phyloP scores from a whole-genome alignment of 371 early-diverging fungal genomes.

The Mucor racemosus region DNA sequence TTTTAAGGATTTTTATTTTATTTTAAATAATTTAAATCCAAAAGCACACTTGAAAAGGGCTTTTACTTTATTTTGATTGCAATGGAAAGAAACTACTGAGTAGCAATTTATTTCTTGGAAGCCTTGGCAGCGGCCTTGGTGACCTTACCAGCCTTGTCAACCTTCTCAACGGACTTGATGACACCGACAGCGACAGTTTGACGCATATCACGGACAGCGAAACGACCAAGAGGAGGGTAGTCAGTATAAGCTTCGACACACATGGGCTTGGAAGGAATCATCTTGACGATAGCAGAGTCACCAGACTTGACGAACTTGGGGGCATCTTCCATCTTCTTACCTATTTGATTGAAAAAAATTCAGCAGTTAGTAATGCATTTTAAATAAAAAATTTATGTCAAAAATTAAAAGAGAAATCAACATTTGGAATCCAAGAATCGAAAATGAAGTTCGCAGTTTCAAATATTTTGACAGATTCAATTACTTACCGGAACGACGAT shows the following conservation, averaged over 20 bases:
- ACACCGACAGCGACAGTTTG: slow-evolving; percentile 95
- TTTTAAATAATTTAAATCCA: neutral
- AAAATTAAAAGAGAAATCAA: neutral
- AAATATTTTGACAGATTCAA: slow-evolving; percentile 21
- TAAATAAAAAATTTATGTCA: neutral
- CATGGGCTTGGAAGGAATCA: slow-evolving; percentile 95
- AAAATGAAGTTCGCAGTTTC: neutral
- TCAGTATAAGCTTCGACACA: slow-evolving; percentile 94
- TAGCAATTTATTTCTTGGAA: slow-evolving; percentile 71
- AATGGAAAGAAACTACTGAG: neutral
- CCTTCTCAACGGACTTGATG: slow-evolving; percentile 93
- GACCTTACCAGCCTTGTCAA: slow-evolving; percentile 65
- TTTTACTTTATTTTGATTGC: neutral
- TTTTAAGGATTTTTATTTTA: neutral
- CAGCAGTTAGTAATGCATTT: neutral
- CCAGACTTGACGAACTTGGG: slow-evolving; percentile 91
- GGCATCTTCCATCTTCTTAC: slow-evolving; percentile 51
- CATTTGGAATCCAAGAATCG: neutral
- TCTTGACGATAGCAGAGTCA: slow-evolving; percentile 95
- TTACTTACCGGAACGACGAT: slow-evolving; percentile 90
- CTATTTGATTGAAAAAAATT: slow-evolving; percentile 24
- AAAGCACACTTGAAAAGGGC: neutral
- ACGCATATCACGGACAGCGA: slow-evolving; percentile 98
- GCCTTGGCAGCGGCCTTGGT: slow-evolving; percentile 74
- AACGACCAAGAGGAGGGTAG: slow-evolving; percentile 95